Evolutionary conservation across 352 stramenopile species (phyloP), one percentile per base, ranked within the genome.

Genomic region (Globisporangium uncinulatum): DNA sequence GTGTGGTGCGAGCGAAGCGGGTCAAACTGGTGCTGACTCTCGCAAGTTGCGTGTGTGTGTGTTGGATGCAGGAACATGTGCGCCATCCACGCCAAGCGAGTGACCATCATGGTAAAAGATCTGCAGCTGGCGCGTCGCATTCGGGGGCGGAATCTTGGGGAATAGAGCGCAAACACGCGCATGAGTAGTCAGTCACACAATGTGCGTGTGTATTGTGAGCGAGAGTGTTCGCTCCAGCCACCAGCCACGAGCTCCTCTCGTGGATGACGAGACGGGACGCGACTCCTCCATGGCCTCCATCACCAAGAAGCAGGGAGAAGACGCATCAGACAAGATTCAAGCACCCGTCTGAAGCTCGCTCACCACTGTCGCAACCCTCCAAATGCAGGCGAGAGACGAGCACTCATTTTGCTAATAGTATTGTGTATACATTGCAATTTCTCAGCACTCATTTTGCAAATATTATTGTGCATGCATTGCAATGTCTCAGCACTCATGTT

Each of bases 61-160:
- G 51, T 39, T 19, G 32, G 37, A 9, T 24, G 90, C 67, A 96
- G 89, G 45, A 98, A 98, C 76, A 74, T 98, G 46, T 98, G 92
- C 63, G 87, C 92, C 21, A 97, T 98, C 65, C 90, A 98, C 74
- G 91, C 89, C 67, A 98, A 98, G 76, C 87, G 94, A 63, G 93
- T 98, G 29, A 98, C 91, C 11, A 81, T 98, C 60, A 98, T 98
- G 89, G 83, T 88, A 50, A 98, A 97, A 73, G 91, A 98, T 72
- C 94, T 98, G 65, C 89, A 98, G 69, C 76, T 97, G 42, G 91
- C 91, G 39, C 83, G 91, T 57, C 82, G 91, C 70, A 97, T 97
- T 63, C 86, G 91, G 56, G 91, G 91, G 67, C 66, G 92, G 90
- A 74, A 73, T 61, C 51, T 69, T 15, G 69, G 88, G 75, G 69